Conservation (phyloP, 495 filamentous ascomycete species). For the Penicillium chermesinum region DNA sequence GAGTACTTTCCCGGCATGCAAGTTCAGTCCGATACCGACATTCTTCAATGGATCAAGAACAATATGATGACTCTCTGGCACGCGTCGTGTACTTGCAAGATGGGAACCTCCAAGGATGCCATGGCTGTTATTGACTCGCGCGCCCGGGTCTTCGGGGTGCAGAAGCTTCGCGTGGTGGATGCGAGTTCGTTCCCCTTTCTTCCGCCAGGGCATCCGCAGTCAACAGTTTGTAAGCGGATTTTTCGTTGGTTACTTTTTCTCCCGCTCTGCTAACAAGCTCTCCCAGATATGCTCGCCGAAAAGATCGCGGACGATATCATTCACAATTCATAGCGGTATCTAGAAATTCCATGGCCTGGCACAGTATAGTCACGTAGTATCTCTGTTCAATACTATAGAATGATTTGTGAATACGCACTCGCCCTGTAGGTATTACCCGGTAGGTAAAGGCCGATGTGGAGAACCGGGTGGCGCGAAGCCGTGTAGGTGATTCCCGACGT, state of each 20-base stretch:
- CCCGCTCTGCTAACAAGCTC: background rate
- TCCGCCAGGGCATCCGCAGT: conserved; percentile 49
- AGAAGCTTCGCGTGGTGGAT: conserved; percentile 50
- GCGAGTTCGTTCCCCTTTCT: conserved; percentile 44
- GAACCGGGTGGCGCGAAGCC: background rate
- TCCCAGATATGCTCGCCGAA: conserved; percentile 47
- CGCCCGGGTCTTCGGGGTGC: conserved; percentile 45
- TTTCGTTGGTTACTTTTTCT: background rate
- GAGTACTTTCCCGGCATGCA: conserved; percentile 45
- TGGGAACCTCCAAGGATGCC: conserved; percentile 45
- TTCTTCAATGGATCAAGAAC: conserved; percentile 39
- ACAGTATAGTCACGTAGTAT: no score
- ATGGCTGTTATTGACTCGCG: conserved; percentile 54
- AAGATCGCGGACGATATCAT: conserved; percentile 51
- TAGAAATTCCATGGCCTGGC: no score
- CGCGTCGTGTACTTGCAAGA: conserved; percentile 48
- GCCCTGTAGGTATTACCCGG: background rate
- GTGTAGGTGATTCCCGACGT: background rate
- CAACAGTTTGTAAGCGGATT: conserved; percentile 29
- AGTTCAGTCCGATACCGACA: conserved; percentile 47
- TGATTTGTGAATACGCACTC: no score
- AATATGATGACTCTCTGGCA: conserved; percentile 45
- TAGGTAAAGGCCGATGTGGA: background rate
- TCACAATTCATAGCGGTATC: background rate
- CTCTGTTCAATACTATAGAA: no score